Percentiles rank a stretch among this genome's conserved stretches.
phyloP scores from a whole-genome alignment of 2,329 filamentous ascomycete genomes.

The Colletotrichum orchidophilum region DNA sequence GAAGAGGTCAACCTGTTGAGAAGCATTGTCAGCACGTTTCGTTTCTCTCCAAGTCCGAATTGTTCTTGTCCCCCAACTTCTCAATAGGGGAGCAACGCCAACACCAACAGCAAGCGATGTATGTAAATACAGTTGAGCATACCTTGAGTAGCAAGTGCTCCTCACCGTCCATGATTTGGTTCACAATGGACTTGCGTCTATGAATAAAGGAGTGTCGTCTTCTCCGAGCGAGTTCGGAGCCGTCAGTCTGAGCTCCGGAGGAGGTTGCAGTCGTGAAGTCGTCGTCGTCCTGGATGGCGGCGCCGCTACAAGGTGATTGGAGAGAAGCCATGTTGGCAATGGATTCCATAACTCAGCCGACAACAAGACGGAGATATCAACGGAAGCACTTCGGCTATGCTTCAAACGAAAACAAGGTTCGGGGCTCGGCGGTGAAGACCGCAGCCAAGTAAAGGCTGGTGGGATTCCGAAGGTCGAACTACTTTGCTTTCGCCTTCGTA shows the following conservation, averaged over 20 bases:
- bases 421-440: conserved; percentile 17
- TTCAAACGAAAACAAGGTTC: neutral
- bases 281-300: conserved; percentile 44
- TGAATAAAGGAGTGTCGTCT: conserved; percentile 67
- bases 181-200: conserved; percentile 67
- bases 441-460: neutral
- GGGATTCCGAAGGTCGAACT: neutral
- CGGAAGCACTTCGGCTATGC: neutral
- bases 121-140: conserved; percentile 12
- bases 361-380: neutral
- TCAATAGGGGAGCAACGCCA: neutral
- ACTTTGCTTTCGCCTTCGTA: neutral
- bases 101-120: neutral
- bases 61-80: conserved; percentile 5
- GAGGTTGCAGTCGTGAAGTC: conserved; percentile 46
- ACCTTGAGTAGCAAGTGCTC: conserved; percentile 69
- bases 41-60: neutral
- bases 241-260: conserved; percentile 51
- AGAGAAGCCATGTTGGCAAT: conserved; percentile 47
- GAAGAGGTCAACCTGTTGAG: conserved; percentile 75
- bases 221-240: conserved; percentile 47
- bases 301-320: conserved; percentile 48
- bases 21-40: neutral
- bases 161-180: conserved; percentile 69
- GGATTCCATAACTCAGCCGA: conserved; percentile 26